Evolutionary conservation across 495 filamentous ascomycete genomes (phyloP).

Genomic region (Neurospora terricola): DNA sequence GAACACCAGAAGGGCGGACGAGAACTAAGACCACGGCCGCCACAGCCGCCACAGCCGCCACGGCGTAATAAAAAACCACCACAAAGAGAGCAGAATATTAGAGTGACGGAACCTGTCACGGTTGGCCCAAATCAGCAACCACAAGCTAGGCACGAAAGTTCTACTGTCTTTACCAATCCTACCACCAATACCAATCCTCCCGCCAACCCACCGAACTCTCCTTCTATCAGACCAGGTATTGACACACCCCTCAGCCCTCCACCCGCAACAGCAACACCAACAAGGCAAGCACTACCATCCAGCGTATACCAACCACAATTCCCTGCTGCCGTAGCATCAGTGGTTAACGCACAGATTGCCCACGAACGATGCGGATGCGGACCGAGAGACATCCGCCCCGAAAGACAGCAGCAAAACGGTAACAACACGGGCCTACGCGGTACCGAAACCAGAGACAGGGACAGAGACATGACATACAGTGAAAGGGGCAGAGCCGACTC

Average conservation of each 20-base stretch:
- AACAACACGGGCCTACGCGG: background rate
- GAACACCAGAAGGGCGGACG: background rate
- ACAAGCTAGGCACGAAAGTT: background rate
- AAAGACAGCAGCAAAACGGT: background rate
- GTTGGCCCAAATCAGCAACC: background rate
- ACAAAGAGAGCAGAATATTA: background rate
- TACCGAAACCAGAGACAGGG: background rate
- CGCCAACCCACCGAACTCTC: background rate
- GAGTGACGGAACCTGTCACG: rapidly evolving
- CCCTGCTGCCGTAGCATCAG: background rate
- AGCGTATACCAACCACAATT: background rate
- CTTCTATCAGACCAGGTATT: background rate
- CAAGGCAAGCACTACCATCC: background rate
- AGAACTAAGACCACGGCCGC: background rate
- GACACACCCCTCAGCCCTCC: background rate
- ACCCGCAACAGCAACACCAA: background rate
- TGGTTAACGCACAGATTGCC: background rate
- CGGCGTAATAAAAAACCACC: background rate
- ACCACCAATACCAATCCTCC: background rate
- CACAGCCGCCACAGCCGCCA: background rate
- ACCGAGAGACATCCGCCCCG: background rate
- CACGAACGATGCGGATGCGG: background rate
- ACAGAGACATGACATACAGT: background rate
- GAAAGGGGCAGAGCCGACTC: background rate
- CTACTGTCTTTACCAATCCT: background rate